phyloP scores from a whole-genome alignment of 1,284 basidiomycete species.

The Rhodotorula sp. region DNA sequence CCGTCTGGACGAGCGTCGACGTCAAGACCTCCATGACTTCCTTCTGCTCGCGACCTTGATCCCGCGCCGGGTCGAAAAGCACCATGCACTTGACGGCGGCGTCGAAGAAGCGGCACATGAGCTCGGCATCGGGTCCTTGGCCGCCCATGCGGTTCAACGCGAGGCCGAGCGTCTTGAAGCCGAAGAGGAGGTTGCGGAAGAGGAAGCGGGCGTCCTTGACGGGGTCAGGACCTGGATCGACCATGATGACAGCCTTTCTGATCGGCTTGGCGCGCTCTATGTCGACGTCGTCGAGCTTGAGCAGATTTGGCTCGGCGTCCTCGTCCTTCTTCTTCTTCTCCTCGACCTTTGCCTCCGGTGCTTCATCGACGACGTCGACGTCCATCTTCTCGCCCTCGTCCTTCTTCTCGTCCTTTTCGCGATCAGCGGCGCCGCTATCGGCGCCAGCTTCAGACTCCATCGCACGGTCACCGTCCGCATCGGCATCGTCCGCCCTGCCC shows the following conservation, averaged over 20 bases:
- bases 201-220: conserved; percentile 73
- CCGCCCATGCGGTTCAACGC: conserved; percentile 66
- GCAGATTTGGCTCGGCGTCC: conserved; percentile 49
- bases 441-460: conserved; percentile 21
- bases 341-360: conserved; percentile 21
- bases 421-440: too few relatives aligned
- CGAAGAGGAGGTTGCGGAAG: conserved; percentile 85
- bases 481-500: conserved; percentile 43
- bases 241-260: conserved; percentile 49
- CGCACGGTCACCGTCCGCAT: conserved; percentile 2
- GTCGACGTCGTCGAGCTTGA: conserved; percentile 44
- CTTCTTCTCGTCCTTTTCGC: conserved; percentile 8
- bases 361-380: conserved; percentile 46
- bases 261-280: conserved; percentile 53
- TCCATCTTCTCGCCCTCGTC: conserved; percentile 13
- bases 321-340: conserved; percentile 49
- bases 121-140: conserved; percentile 74
- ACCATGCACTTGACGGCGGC: conserved; percentile 80
- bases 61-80: conserved; percentile 69
- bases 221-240: conserved; percentile 50
- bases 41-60: conserved; percentile 72
- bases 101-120: conserved; percentile 84
- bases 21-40: conserved; percentile 86
- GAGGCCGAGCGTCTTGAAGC: conserved; percentile 69
- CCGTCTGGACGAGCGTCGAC: conserved; percentile 72